Evolutionary conservation across 164 flowering plant genomes (phyloP).

Genomic region (Amborella trichopoda): DNA sequence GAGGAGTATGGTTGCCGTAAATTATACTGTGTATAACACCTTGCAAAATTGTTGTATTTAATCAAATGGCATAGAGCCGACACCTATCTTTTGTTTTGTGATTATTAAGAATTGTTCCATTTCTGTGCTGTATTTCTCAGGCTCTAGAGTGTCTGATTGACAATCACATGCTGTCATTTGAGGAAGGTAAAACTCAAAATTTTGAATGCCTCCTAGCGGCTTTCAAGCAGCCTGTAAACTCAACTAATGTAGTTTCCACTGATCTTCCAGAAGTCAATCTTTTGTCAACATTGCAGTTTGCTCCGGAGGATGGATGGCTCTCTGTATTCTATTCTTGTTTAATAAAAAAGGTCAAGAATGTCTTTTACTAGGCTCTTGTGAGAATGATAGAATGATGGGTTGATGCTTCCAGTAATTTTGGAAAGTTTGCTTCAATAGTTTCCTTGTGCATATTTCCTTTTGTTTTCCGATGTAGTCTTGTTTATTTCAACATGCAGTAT

Average conservation of each 20-base stretch:
- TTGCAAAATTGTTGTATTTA: no score
- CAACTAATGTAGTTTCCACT: constrained; percentile 6
- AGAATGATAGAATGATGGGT: no score
- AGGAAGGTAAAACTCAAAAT: constrained; percentile 48
- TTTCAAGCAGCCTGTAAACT: not conserved
- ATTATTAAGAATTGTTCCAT: no score
- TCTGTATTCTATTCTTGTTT: constrained; percentile 85
- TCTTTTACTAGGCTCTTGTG: not conserved
- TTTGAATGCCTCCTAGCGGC: not conserved
- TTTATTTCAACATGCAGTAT: constrained; percentile 30
- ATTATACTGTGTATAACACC: no score
- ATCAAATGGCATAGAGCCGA: no score
- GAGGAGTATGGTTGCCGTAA: no score
- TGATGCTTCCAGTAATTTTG: no score
- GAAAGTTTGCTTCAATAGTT: no score
- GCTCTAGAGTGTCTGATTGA: constrained; percentile 93
- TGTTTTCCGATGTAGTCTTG: not conserved
- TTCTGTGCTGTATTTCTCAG: constrained; percentile 44
- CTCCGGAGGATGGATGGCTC: constrained; percentile 85
- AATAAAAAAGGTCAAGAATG: constrained; percentile 53
- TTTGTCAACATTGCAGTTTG: constrained; percentile 68
- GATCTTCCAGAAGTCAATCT: constrained; percentile 51
- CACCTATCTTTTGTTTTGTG: no score
- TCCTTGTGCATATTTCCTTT: not conserved
- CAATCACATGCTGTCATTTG: constrained; percentile 87